Base-by-base conservation (phyloP, 1,139 yeast species). In the Pneumocystis sp. region DNA sequence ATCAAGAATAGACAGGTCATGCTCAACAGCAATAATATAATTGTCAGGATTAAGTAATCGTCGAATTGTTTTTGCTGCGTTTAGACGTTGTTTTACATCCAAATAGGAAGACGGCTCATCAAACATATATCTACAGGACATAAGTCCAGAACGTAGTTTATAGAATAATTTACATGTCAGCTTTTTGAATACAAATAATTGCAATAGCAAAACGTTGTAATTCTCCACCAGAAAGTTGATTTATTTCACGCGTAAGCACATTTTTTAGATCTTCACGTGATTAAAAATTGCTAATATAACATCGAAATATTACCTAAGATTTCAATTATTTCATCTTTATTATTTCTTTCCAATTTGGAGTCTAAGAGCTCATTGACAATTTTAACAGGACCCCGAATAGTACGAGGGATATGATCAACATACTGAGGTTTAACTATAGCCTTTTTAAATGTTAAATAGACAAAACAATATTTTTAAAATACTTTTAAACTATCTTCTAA, bases 71-170 rank as follows among this genome's bases (percentile, higher is more conserved):
- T 85, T 86, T 67, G 98, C 98, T 66, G 98, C 98, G 74, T 95
- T 88, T 76, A 93, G 84, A 84, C 98, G 93, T 79, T 93, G 98
- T 79, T 93, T 93, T 70, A 93, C 97, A 82, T 93, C 98, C 77
- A 93, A 81, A 78, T 93, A 93, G 17, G 98, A 93, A 37, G 97
- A 91, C 64, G 98, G 98, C 80, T 93, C 98, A 79, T 93, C 98
- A 77, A 93, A 93, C 98, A 93, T 93, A 79, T 93, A 93, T 50
- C 57, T 50, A 25, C 7, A 50, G 12, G 25, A 50, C 12, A 50
- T 50, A 50, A 50, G 31, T 8, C 15, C 12, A 45, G 8, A 21
- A n/a, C 5, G 12, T n/a, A 50, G 21, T 25, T 50, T 25, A 50
- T 10, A 25, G 17, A 15, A 50, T 29, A 50, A 25, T 29, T 29